Evolutionary conservation across 495 filamentous ascomycete species (phyloP).

Genomic region (Neurospora intermedia): DNA sequence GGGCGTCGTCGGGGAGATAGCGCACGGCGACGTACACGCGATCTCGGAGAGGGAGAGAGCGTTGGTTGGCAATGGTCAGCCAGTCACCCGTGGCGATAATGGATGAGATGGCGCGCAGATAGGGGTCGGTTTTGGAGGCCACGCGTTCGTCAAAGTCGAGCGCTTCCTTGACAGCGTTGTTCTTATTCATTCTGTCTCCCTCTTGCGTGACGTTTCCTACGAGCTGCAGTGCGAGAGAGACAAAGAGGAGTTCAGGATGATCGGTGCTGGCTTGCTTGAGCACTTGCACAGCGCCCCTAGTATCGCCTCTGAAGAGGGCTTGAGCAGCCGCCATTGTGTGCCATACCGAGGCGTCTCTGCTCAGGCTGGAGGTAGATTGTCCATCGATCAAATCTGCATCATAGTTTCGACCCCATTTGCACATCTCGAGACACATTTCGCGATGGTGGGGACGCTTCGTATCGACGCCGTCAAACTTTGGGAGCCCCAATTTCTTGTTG

Average conservation of each 20-base stretch:
- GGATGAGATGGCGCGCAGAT: slow-evolving; percentile 84
- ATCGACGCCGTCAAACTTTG: slow-evolving; percentile 34
- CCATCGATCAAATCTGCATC: slow-evolving; percentile 43
- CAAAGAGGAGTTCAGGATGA: slow-evolving; percentile 40
- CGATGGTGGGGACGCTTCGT: slow-evolving; percentile 66
- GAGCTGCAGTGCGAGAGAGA: slow-evolving; percentile 42
- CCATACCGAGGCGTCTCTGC: slow-evolving; percentile 46
- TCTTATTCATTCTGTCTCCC: slow-evolving; percentile 16
- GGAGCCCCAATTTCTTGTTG: slow-evolving; percentile 30
- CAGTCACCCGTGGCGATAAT: slow-evolving; percentile 83
- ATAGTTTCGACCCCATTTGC: slow-evolving; percentile 51
- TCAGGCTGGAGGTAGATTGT: slow-evolving; percentile 39
- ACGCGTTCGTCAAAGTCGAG: slow-evolving; percentile 38
- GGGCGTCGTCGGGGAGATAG: slow-evolving; percentile 67
- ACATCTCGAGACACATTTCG: slow-evolving; percentile 68
- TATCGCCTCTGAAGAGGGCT: slow-evolving; percentile 63
- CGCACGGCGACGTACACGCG: slow-evolving; percentile 78
- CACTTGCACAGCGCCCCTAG: slow-evolving; percentile 44
- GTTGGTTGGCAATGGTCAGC: slow-evolving; percentile 70
- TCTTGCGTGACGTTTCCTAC: slow-evolving; percentile 16
- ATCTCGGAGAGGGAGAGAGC: slow-evolving; percentile 71
- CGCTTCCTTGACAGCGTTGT: slow-evolving; percentile 18
- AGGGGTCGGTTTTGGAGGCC: slow-evolving; percentile 57
- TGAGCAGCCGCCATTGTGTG: slow-evolving; percentile 74
- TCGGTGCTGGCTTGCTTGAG: slow-evolving; percentile 38